Conservation (phyloP, 1,284 basidiomycete genomes). For the Erythrobasidium hasegawianum region DNA sequence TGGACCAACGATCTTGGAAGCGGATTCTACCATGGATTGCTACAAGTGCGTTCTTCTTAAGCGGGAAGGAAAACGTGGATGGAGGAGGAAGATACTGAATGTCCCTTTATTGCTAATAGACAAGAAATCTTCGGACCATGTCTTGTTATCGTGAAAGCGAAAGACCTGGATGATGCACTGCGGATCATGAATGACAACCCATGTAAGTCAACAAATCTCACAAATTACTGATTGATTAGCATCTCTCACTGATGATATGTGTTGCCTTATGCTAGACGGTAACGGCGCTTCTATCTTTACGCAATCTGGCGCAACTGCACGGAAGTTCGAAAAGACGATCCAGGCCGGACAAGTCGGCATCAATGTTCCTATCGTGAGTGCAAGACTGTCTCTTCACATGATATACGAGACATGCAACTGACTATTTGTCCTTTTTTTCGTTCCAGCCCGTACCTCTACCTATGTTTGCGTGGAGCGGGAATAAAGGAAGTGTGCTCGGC, state of each 20-base stretch:
- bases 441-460: constrained; percentile 66
- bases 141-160: constrained; percentile 70
- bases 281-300: constrained; percentile 98
- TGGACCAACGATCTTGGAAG: constrained; percentile 87
- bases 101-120: not conserved
- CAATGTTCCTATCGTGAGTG: constrained; percentile 71
- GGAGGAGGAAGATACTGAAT: too few relatives aligned
- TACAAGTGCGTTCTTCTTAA: constrained; percentile 61
- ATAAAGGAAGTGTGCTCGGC: constrained; percentile 83
- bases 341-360: constrained; percentile 80
- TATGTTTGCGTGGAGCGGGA: constrained; percentile 91
- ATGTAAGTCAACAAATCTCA: too few relatives aligned
- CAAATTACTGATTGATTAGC: too few relatives aligned
- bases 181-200: constrained; percentile 80
- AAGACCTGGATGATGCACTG: constrained; percentile 86
- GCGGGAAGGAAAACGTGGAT: too few relatives aligned
- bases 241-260: too few relatives aligned
- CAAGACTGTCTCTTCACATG: too few relatives aligned
- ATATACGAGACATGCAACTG: too few relatives aligned
- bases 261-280: too few relatives aligned
- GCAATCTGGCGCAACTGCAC: constrained; percentile 89
- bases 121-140: constrained; percentile 96
- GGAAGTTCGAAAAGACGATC: constrained; percentile 83
- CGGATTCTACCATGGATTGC: constrained; percentile 75
- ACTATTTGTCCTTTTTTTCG: too few relatives aligned